Percentiles rank a stretch among this genome's conserved stretches.
Conservation (phyloP, 78 protist species). For the Tieghemostelium lacteum region DNA sequence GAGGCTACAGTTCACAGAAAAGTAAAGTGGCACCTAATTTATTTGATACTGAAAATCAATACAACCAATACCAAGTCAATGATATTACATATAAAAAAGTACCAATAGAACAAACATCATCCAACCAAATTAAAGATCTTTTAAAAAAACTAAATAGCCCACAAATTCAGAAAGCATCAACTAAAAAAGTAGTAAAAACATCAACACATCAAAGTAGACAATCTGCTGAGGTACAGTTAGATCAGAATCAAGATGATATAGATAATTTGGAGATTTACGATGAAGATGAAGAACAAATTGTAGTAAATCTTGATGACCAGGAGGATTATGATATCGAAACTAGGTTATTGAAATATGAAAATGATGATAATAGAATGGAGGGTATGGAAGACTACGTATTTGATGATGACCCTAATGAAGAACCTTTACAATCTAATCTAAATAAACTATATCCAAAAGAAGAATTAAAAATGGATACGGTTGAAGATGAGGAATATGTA, state of each 20-base stretch:
- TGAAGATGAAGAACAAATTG: not conserved
- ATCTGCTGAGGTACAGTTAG: not conserved
- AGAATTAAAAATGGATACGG: not conserved
- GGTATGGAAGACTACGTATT: constrained; percentile 75
- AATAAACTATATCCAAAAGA: not conserved
- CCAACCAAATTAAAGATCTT: not conserved
- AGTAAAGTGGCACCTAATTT: not conserved
- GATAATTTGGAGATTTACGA: not conserved
- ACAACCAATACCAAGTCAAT: not conserved
- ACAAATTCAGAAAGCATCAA: not conserved
- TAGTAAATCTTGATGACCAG: not conserved
- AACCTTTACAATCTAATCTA: not conserved
- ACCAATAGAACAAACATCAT: not conserved
- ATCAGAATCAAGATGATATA: not conserved
- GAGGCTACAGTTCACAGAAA: not conserved
- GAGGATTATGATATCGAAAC: not conserved
- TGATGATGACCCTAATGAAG: constrained; percentile 15
- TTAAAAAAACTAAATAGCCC: not conserved
- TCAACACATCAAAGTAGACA: not conserved
- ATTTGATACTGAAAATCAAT: not conserved
- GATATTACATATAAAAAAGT: not conserved
- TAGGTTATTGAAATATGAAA: constrained; percentile 8
- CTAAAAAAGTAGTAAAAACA: not conserved
- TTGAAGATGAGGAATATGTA: not conserved
- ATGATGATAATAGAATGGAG: constrained; percentile 49